A percentile compares a stretch with the other conserved stretches of the same genome.
These are phyloP conservation scores for Protomyces lactucae-debilis DNA, from an alignment of 1,139 yeast species.

Conservation along the genomic window DNA sequence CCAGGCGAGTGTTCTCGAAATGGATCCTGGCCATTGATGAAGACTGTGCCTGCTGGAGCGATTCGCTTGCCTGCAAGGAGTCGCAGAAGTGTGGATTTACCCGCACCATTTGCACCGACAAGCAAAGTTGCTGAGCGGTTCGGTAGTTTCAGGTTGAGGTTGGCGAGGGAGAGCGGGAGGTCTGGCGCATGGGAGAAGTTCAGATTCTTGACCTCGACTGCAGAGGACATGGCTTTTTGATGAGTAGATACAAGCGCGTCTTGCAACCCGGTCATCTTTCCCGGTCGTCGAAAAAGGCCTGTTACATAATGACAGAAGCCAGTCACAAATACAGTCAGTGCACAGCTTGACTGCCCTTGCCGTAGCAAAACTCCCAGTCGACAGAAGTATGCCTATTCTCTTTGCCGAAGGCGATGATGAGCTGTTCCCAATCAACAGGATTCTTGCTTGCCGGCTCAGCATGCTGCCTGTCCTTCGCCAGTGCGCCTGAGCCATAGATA, in stretches of 20 bases:
- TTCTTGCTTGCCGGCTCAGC: background rate
- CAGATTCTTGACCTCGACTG: conserved; percentile 62
- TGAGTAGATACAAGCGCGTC: background rate
- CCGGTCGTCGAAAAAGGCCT: background rate
- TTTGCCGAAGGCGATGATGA: background rate
- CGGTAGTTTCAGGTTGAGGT: conserved; percentile 56
- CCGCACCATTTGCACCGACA: conserved; percentile 96
- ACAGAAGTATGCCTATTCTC: background rate
- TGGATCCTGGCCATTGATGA: conserved; percentile 78
- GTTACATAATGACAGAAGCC: background rate
- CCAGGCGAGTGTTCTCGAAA: conserved; percentile 60
- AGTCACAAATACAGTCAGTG: background rate
- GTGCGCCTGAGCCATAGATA: conserved; percentile 32
- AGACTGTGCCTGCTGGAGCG: conserved; percentile 60
- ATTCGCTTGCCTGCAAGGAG: conserved; percentile 88
- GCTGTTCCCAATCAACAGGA: background rate
- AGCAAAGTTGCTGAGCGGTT: conserved; percentile 72
- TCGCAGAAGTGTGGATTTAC: conserved; percentile 80
- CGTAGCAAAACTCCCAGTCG: background rate
- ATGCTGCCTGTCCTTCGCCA: background rate
- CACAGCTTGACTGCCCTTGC: conserved; percentile 4
- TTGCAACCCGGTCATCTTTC: background rate
- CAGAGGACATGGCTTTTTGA: background rate
- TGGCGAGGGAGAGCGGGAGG: conserved; percentile 62
- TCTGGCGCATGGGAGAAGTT: conserved; percentile 63